Base-by-base conservation (phyloP, 352 stramenopile genomes). In the Globisporangium spiculum region DNA sequence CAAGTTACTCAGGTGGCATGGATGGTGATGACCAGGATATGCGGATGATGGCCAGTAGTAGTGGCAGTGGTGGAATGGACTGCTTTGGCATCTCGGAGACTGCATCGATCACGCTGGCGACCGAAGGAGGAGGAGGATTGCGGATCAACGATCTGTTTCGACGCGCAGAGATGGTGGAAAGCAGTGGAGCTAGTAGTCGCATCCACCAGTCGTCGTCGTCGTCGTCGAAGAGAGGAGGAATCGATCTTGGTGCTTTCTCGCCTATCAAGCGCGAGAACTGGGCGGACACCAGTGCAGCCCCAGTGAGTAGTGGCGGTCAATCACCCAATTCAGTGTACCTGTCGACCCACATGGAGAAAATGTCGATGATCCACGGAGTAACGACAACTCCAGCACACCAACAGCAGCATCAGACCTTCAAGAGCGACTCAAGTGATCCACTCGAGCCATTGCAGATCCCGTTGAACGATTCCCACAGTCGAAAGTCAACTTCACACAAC, bases 311-410 rank as follows among this genome's bases (percentile, higher is more conserved):
- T 50, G 70, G 36, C 67, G 68, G 24, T 12, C 67, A 75, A 3
- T 50, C 44, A 6, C 65, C 55, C 2, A 73, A 86, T 60, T 71
- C 75, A 4, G 67, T 77, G 62, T 85, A 84, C 59, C 73, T 91
- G 38, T 84, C 83, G 4, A 78, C 69, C 10, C 78, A 90, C 68
- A 73, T 91, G 74, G 76, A 91, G 69, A 86, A 84, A 69, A 89
- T 91, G 79, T 79, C 81, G 14, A 80, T 91, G 79, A 60, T 71
- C 0, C 77, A 82, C 32, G 64, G 34, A 22, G 38, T 16, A 16
- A 9, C 34, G 16, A 9, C 16, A 22, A 6, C 50, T 24, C 10
- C 24, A 32, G 36, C 18, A 34, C 27, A 18, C 16, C 54, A 60
- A 8, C 26, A 26, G 26, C 27, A 60, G 30, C 30, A 32, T 7